Conservation (phyloP, 1,284 basidiomycete genomes). For the Spongispora temasekensis region DNA sequence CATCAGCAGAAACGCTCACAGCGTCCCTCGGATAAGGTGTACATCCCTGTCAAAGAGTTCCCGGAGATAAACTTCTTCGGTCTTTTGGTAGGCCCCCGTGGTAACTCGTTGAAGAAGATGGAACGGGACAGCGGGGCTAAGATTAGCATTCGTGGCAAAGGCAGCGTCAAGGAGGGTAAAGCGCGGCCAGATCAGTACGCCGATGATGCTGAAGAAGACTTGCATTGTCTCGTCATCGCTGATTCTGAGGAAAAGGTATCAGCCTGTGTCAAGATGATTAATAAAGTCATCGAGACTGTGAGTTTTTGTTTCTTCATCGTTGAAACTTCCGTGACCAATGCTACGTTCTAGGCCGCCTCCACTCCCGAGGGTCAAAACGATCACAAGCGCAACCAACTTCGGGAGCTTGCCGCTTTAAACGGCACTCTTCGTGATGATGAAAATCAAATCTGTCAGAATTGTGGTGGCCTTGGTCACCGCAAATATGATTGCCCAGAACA, state of each 20-base stretch:
- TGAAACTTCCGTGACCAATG: conserved; percentile 10
- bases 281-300: conserved; percentile 97
- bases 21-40: conserved; percentile 95
- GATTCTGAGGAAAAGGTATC: conserved; percentile 93
- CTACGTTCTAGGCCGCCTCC: conserved; percentile 79
- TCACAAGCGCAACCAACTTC: conserved; percentile 98
- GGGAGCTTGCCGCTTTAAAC: conserved; percentile 96
- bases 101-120: conserved; percentile 99
- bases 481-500: conserved; percentile 98
- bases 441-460: conserved; percentile 99
- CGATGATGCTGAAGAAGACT: conserved; percentile 97
- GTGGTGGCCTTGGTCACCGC: conserved; percentile 91
- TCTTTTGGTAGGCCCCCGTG: conserved; percentile 95
- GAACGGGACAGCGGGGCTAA: conserved; percentile 97
- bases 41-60: conserved; percentile 99
- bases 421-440: conserved; percentile 99
- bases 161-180: conserved; percentile 98
- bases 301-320: conserved; percentile 32
- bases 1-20: conserved; percentile 92
- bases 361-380: conserved; percentile 99
- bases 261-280: conserved; percentile 92
- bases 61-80: conserved; percentile 99
- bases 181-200: conserved; percentile 90
- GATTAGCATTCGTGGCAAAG: conserved; percentile 98
- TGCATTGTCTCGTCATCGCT: conserved; percentile 96